Base-by-base conservation (phyloP, 441 rosid species). In the Melastoma candidum region DNA sequence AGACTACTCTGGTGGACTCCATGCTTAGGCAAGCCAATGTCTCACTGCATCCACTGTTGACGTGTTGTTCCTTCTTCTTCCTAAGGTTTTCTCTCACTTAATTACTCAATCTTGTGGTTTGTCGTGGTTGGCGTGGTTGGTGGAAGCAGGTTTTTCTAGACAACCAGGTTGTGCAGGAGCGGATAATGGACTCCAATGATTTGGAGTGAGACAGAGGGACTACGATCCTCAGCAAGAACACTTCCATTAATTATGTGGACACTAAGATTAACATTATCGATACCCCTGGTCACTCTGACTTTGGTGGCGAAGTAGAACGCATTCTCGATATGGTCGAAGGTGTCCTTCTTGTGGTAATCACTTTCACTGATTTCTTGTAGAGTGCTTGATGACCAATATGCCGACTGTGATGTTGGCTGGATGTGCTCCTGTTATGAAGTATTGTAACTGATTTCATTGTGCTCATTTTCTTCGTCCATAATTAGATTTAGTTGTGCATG, bases 231-330 rank as follows among this genome's bases (percentile, higher is more conserved):
- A 92, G 98, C 81, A 92, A 92, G 69, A 92, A 92, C 65, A 92
- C 98, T 6, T 92, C 98, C 24, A 88, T 88, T 47, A 77, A 90
- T 55, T 92, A 79, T 13, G 85, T 85, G 71, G 94, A 82, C 43
- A 77, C 87, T 0, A 92, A 92, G 69, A 81, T 92, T 25, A 92
- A 92, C 67, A 85, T 92, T 29, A 92, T 88, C 48, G 98, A 88
- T 74, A 92, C 98, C 47, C 98, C 98, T 3, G 98, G 98, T n/a
- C 98, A 92, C 64, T 92, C 98, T 44, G 98, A 92, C 74, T 92
- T 92, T 69, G 98, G 98, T 26, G 98, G 98, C 69, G 98, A 92
- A 81, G 98, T 92, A 59, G 98, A 92, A 60, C 95, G 98, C 48
- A 85, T 92, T 61, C 84, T 92, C 71, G 88, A 92, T 76, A 92